Evolutionary conservation across 148 eudicot species (phyloP).

Genomic region (Silene latifolia): DNA sequence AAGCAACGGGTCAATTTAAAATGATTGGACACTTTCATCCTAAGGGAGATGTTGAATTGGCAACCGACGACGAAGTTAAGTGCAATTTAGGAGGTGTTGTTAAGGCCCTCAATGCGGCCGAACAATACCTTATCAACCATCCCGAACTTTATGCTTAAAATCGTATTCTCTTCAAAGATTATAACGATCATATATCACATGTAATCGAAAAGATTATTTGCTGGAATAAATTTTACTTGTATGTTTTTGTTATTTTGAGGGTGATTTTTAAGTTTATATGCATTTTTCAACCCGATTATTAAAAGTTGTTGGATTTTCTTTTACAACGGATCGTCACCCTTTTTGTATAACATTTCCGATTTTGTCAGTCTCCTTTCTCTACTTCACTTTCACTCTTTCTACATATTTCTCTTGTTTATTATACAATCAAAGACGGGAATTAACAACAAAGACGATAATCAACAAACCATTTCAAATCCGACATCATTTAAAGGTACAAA

Average conservation of each 20-base stretch:
- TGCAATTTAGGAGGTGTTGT: neutral
- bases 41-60: conserved; percentile 8
- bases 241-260: neutral
- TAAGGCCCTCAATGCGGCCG: neutral
- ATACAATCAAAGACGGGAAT: too few species aligned
- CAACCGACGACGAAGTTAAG: neutral
- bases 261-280: neutral
- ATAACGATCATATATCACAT: neutral
- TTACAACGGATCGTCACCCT: too few species aligned
- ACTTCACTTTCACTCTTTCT: too few species aligned
- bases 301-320: too few species aligned
- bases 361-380: too few species aligned
- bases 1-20: neutral
- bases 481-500: too few species aligned
- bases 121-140: neutral
- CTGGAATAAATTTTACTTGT: neutral
- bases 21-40: conserved; percentile 1
- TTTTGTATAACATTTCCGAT: too few species aligned
- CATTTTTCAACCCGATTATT: too few species aligned
- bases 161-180: neutral
- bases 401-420: too few species aligned
- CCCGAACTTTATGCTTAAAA: neutral
- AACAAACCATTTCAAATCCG: too few species aligned
- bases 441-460: too few species aligned
- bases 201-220: neutral